Evolutionary conservation across 495 filamentous ascomycete species (phyloP), one percentile per base, ranked within the genome.

Genomic region (Penicillium mononematosum): DNA sequence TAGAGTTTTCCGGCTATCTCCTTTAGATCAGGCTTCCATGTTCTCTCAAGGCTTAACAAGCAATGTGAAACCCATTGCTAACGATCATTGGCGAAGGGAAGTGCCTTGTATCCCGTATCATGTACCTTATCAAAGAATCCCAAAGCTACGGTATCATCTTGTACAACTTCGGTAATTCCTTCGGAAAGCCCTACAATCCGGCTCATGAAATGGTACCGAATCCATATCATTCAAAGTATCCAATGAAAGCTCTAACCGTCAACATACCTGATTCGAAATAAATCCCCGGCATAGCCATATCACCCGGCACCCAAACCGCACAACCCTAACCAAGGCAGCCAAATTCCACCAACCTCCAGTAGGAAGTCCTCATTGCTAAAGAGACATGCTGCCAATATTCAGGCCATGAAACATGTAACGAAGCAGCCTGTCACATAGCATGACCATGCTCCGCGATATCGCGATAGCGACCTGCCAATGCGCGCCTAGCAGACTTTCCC

Each of bases 401-500:
- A 43, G 7, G 41, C 5, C 10, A 20, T 20, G n/a, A 12, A 20
- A 17, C 17, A 1, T 43, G 45, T 7, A 27, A 31, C 24, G 9
- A 10, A 11, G 9, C 34, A 14, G 5, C 5, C 34, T 36, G 12
- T 36, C 16, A n/a, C n/a, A n/a, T 6, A 32, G 22, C 32, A 42
- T 45, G 48, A 3, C 62, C 66, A 47, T 68, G 55, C 36, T 59
- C 39, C 16, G 59, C 56, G 12, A 70, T 53, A 14, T 45, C 25
- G 24, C 53, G 36, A 42, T 70, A 70, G 2, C 51, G 53, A 20
- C 45, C 20, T 0, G 65, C 62, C 29, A 61, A 19, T 0, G 11
- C 48, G 31, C 53, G 55, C 9, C 67, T 62, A 53, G 58, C 57
- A 16, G 20, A 20, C 51, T 74, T 74, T 7, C 71, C 71, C 52